Base-by-base conservation (phyloP, 208 protist genomes). In the Strigomonas galati region DNA sequence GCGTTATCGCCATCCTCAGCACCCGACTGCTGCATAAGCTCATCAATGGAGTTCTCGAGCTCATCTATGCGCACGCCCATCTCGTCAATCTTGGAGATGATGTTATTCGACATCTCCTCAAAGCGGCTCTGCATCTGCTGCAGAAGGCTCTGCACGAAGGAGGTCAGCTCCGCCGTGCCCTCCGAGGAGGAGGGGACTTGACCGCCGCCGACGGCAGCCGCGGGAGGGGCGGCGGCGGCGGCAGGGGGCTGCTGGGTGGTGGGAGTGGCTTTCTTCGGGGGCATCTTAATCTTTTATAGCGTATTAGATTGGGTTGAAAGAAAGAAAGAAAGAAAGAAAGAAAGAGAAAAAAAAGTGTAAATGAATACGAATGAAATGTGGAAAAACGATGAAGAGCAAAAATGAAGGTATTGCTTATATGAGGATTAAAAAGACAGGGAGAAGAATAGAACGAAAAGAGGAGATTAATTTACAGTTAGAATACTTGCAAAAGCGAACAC, bases 71-170 rank as follows among this genome's bases (percentile, higher is more conserved):
- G 84, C 3, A 52, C 43, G 51, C 86, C 91, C 95, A 98, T 98
- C 54, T 98, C 95, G 56, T 98, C 97, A 66, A 98, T 97, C 49
- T 92, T 82, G 10, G 68, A 69, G 62, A 97, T 86, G 67, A 98
- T 98, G 55, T 85, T 82, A 54, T 93, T 92, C 19, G 91, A 95
- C 95, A 98, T 97, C 49, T 97, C 93, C 69, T 98, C 91, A 72
- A 98, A 98, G 53, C 95, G 85, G 0, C 78, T 74, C 75, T 98
- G 97, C 94, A 98, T 98, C 65, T 97, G 90, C 73, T 97, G 87
- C 21, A 98, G 76, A 21, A 98, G 81, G 27, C 85, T 87, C 75
- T 98, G 96, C 67, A 97, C 93, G 59, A 96, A 97, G n/a, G 80
- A 69, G 0, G 92, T 97, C 17, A 98, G 79, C 69, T 98, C 93